Evolutionary conservation across 2,329 filamentous ascomycete species (phyloP), one percentile per base, ranked within the genome.

Genomic region (Gliomastix tumulicola): DNA sequence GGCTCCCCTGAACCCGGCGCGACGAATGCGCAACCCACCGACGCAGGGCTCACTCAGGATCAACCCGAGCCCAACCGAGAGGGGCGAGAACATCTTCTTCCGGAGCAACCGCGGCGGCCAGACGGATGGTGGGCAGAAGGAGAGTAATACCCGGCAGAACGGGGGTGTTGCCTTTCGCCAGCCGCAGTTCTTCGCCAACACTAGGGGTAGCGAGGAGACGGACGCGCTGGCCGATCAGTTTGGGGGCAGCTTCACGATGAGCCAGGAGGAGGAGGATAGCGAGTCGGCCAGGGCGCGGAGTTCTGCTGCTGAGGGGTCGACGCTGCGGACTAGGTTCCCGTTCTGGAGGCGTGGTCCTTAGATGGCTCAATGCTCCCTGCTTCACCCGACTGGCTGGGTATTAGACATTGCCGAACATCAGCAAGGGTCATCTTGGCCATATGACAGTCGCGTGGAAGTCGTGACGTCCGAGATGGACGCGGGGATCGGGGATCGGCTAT

Each of bases 1-100:
- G 1, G 80, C 82, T 2, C 84, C 84, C 12, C 74, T 70, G 12
- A 74, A 71, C n/a, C 79, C 81, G 17, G 79, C 80, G 3, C 74
- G 79, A 28, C 68, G 69, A 30, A 56, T 78, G 7, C 68, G 75
- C 21, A 84, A 83, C 41, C 79, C 80, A 2, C 71, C 73, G 5
- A 75, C 72, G 41, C 63, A 68, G 23, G 70, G 76, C 0, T 58
- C 71, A 2, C 60, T 81, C 19, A 62, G 65, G 36, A n/a, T n/a
- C n/a, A 66, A 51, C 48, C n/a, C 20, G 16, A 72, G 55, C 46
- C 67, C 51, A 28, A 66, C 42, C 21, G 63, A 57, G 51, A 66
- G 54, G 36, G 65, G 68, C 42, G 60, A 68, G 19, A 68, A 35
- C 10, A 17, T 69, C 37, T 79, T 79, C 51, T 52, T 50, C 35